Base-by-base conservation (phyloP, 371 early-diverging fungal genomes). In the Massospora cicadina region DNA sequence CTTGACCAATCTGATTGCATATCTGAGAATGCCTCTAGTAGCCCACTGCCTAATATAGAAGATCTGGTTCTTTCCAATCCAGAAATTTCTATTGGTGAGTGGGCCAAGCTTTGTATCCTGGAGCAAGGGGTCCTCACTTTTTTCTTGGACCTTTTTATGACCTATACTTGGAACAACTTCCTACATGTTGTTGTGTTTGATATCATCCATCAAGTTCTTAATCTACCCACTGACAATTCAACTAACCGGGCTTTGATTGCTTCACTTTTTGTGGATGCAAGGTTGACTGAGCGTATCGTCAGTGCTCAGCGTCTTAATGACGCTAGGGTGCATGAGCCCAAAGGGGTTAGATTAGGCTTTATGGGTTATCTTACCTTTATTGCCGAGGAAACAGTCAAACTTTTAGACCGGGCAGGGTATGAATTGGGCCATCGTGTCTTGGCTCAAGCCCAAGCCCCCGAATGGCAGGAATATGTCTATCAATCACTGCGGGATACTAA, bases 281-380 rank as follows among this genome's bases (percentile, higher is more conserved):
- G 77, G 67, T 71, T 95, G 23, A 87, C 88, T 13, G 79, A 80
- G 58, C 80, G 83, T 28, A 92, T 95, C 43, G 80, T 83, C 0
- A 73, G 79, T 58, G 90, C 91, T 12, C 87, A 90, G 68, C 73
- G 80, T 0, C 67, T 70, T 24, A 88, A 88, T 67, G 88, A 89
- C 67, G 72, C 73, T 62, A 84, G 82, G 60, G 79, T 75, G 23
- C 70, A 79, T 67, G 75, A 81, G 65, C 90, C 92, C 2, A 89
- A 88, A 62, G 94, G 94, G n/a, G 82, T 87, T 57, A 82, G 94
- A 32, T 77, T 92, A 24, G 98, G 95, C 1, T 93, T 89, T 71
- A 97, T 97, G 98, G 98, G 98, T 1, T 95, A 97, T 67, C 75
- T 95, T 69, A 94, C 93, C 0, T 90, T 91, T 63, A 93, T 97